phyloP scores from a whole-genome alignment of 2,329 filamentous ascomycete genomes.

The Apiospora aurea region DNA sequence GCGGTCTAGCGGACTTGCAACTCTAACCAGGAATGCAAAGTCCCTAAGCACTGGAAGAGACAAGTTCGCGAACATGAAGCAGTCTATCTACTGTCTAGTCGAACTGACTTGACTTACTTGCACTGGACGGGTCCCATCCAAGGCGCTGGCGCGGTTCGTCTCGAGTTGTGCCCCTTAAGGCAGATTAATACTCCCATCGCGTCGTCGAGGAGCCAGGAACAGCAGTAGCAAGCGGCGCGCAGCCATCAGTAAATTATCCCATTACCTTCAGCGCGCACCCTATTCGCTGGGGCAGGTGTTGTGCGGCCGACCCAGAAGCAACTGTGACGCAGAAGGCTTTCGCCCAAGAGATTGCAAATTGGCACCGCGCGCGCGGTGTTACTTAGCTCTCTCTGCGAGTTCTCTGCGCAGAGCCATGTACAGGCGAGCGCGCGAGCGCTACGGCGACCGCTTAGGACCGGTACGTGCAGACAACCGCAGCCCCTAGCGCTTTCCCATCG shows the following conservation, averaged over 20 bases:
- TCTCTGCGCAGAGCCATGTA: not conserved
- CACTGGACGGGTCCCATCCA: not conserved
- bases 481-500: not conserved
- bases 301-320: conserved; percentile 20
- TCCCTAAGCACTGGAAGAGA: not conserved
- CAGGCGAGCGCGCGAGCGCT: not conserved
- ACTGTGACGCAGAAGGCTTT: conserved; percentile 5
- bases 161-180: conserved; percentile 16
- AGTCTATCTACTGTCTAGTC: conserved; percentile 1
- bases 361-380: not conserved
- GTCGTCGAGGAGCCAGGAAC: not conserved
- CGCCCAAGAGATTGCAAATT: conserved; percentile 22
- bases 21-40: not conserved
- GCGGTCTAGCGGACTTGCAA: conserved; percentile 10
- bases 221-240: not conserved
- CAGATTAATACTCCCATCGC: not conserved
- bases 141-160: conserved; percentile 8
- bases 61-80: not conserved
- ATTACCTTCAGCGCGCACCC: conserved; percentile 18
- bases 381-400: not conserved
- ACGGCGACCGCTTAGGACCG: conserved; percentile 27
- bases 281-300: conserved; percentile 16
- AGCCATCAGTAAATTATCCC: conserved; percentile 18
- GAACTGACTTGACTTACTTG: not conserved
- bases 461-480: conserved; percentile 23